A percentile compares a stretch with the other conserved stretches of the same genome.
Evolutionary conservation across 2,329 filamentous ascomycete genomes (phyloP).

Genomic region (Biscogniauxia sp.): DNA sequence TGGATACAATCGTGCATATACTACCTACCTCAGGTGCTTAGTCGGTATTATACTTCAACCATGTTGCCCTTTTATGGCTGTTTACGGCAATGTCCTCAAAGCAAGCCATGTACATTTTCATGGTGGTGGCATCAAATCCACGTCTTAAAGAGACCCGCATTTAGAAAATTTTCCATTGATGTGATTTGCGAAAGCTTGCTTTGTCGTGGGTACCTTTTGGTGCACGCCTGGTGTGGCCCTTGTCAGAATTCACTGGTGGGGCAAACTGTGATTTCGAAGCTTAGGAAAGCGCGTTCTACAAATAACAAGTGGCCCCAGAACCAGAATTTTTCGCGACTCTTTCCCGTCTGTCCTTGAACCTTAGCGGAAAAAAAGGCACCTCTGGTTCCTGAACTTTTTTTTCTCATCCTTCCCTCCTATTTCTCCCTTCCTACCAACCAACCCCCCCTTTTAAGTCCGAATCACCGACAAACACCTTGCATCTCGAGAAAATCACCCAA

Average conservation of each 20-base stretch:
- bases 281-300: conserved; percentile 38
- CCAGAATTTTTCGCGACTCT: conserved; percentile 37
- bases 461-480: conserved; percentile 28
- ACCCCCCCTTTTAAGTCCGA: conserved; percentile 30
- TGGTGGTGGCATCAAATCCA: conserved; percentile 7
- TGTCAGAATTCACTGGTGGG: conserved; percentile 23
- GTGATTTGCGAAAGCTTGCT: conserved; percentile 19
- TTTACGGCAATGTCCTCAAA: background rate
- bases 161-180: conserved; percentile 2
- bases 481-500: conserved; percentile 16
- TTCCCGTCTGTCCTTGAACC: conserved; percentile 25
- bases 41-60: background rate
- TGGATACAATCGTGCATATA: background rate
- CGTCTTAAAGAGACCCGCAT: conserved; percentile 21
- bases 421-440: conserved; percentile 34
- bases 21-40: no score
- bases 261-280: conserved; percentile 29
- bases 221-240: conserved; percentile 16
- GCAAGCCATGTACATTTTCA: background rate
- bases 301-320: conserved; percentile 43
- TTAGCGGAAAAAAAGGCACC: conserved; percentile 31
- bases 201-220: conserved; percentile 18
- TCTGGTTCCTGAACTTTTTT: conserved; percentile 36
- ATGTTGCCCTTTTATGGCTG: background rate
- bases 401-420: conserved; percentile 36